Percentiles rank a stretch among this genome's conserved stretches.
Evolutionary conservation across 164 flowering plant species (phyloP).

Genomic region (Echeveria elegans): DNA sequence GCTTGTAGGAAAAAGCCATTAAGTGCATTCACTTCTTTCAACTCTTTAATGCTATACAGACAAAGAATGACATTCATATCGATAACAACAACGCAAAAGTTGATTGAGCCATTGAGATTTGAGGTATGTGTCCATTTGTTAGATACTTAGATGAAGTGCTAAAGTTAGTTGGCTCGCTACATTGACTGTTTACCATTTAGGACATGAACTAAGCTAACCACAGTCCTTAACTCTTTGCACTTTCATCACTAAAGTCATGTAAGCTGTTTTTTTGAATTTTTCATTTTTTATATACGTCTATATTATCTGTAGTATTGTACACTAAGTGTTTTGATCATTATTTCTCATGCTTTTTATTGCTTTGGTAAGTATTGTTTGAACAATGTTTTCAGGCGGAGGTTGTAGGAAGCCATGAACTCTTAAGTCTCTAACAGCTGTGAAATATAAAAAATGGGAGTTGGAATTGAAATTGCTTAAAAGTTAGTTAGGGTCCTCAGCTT

Average conservation of each 20-base stretch:
- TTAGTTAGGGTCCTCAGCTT: neutral
- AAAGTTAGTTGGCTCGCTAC: conserved; percentile 3
- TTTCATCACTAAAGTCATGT: too few species aligned
- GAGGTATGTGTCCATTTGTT: neutral
- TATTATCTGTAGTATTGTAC: too few species aligned
- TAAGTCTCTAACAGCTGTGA: neutral
- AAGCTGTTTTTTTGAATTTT: too few species aligned
- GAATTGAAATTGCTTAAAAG: neutral
- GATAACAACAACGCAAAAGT: neutral
- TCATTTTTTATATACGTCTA: too few species aligned
- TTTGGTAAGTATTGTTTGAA: too few species aligned
- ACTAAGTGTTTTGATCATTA: too few species aligned
- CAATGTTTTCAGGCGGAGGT: neutral
- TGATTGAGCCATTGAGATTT: too few species aligned
- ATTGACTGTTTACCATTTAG: neutral
- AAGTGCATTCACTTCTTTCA: conserved; percentile 38
- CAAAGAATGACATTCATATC: conserved; percentile 11
- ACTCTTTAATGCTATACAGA: conserved; percentile 27
- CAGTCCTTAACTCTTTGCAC: neutral
- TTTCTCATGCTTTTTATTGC: too few species aligned
- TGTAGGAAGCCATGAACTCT: neutral
- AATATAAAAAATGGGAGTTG: neutral
- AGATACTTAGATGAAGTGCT: neutral
- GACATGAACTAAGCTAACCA: neutral
- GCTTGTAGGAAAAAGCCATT: conserved; percentile 39